phyloP scores from a whole-genome alignment of 192 early-diverging fungal species.

The Rhizoclosmatium sp. region DNA sequence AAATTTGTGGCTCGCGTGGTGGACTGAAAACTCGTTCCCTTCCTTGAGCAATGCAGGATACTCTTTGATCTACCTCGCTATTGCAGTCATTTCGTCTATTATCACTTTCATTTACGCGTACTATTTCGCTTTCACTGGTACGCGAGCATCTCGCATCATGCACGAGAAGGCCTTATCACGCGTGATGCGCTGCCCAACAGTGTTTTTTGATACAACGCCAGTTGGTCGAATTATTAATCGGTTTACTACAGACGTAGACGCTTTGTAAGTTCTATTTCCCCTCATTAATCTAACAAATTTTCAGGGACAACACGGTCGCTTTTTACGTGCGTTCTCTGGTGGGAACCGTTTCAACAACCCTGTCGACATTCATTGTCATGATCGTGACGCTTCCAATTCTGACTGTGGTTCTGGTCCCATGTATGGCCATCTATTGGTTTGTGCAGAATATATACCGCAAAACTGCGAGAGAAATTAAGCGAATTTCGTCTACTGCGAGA shows the following conservation, averaged over 20 bases:
- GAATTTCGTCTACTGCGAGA: slow-evolving; percentile 36
- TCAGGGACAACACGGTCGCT: background rate
- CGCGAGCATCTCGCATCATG: slow-evolving; percentile 64
- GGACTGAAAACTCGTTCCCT: slow-evolving; percentile 57
- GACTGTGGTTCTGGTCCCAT: slow-evolving; percentile 68
- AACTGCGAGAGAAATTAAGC: slow-evolving; percentile 60
- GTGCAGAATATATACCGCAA: slow-evolving; percentile 77
- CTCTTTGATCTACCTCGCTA: slow-evolving; percentile 70
- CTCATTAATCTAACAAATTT: no score
- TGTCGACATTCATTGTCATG: slow-evolving; percentile 34
- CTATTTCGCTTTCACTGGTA: slow-evolving; percentile 66
- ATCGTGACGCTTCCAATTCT: slow-evolving; percentile 61
- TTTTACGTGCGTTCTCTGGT: slow-evolving; percentile 7
- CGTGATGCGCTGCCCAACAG: slow-evolving; percentile 74
- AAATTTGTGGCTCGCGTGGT: slow-evolving; percentile 47
- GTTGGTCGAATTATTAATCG: slow-evolving; percentile 70
- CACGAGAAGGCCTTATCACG: slow-evolving; percentile 72
- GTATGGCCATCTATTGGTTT: slow-evolving; percentile 76
- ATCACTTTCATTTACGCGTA: slow-evolving; percentile 60
- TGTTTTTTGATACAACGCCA: slow-evolving; percentile 75
- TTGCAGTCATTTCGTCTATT: slow-evolving; percentile 68
- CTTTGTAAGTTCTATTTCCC: slow-evolving; percentile 17
- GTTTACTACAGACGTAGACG: slow-evolving; percentile 62
- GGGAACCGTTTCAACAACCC: background rate
- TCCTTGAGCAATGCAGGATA: slow-evolving; percentile 48